Conservation (phyloP, 2,329 filamentous ascomycete genomes). For the Exophiala spinifera region DNA sequence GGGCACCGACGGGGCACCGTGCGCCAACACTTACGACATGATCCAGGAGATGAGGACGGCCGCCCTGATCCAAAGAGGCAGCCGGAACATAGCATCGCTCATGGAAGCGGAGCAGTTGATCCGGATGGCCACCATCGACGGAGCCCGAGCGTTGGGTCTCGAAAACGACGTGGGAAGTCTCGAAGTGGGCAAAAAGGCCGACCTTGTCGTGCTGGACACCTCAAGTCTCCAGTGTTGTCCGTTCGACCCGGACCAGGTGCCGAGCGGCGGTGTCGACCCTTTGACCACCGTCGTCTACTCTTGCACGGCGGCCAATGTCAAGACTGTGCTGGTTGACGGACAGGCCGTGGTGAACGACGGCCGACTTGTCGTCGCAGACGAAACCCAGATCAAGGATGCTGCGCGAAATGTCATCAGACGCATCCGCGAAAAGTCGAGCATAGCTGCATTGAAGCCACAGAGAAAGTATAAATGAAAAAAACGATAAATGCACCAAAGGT, state of each 20-base stretch:
- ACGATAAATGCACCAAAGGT: too few relatives aligned
- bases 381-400: conserved; percentile 39
- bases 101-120: conserved; percentile 47
- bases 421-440: background rate
- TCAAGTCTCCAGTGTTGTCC: conserved; percentile 37
- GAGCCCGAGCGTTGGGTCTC: conserved; percentile 48
- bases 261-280: conserved; percentile 36
- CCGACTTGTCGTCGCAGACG: conserved; percentile 40
- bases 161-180: conserved; percentile 40
- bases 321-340: conserved; percentile 45
- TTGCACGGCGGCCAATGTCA: conserved; percentile 44
- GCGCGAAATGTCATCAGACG: conserved; percentile 32
- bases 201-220: conserved; percentile 37
- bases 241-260: conserved; percentile 36
- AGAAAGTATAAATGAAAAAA: conserved; percentile 10
- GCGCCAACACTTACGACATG: conserved; percentile 53
- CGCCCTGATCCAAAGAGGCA: conserved; percentile 49
- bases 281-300: conserved; percentile 44
- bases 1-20: conserved; percentile 54
- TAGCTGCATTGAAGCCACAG: background rate
- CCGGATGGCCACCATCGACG: conserved; percentile 53
- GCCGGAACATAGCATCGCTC: conserved; percentile 40
- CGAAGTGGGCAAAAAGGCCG: conserved; percentile 42
- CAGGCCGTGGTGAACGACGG: conserved; percentile 39
- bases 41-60: conserved; percentile 55